phyloP scores from a whole-genome alignment of 1,284 basidiomycete species.

The Cryptococcus jaspeensis region DNA sequence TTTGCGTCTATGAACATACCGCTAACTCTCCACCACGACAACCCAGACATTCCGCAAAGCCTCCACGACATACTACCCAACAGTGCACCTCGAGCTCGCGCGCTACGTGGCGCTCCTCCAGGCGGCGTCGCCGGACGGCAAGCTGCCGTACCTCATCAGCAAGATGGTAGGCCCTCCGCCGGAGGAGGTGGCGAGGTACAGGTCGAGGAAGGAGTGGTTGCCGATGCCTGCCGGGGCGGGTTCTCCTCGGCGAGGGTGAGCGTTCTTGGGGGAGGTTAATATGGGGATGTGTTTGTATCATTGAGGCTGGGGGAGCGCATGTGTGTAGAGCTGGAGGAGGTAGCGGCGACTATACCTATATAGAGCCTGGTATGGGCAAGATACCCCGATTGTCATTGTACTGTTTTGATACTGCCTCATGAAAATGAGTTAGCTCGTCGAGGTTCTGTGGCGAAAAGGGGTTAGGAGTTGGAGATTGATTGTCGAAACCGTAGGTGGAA shows the following conservation, averaged over 20 bases:
- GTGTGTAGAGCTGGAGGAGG: no score
- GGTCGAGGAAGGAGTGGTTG: conserved; percentile 7
- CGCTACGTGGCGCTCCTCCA: conserved; percentile 70
- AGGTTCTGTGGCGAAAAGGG: no score
- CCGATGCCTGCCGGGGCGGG: conserved; percentile 4
- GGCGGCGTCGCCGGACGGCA: conserved; percentile 27
- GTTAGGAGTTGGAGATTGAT: neutral
- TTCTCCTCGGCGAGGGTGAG: no score
- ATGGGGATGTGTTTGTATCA: no score
- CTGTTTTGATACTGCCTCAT: neutral
- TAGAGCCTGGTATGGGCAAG: neutral
- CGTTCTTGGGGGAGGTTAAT: no score
- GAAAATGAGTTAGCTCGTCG: neutral
- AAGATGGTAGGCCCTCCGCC: conserved; percentile 47
- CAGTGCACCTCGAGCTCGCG: conserved; percentile 83
- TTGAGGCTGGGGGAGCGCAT: no score
- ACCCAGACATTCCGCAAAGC: conserved; percentile 84
- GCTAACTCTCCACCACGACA: neutral
- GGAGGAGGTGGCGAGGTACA: conserved; percentile 20
- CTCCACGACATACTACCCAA: conserved; percentile 86
- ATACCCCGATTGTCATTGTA: conserved; percentile 1
- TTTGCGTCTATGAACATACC: neutral
- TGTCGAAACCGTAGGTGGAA: neutral
- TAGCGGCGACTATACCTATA: neutral
- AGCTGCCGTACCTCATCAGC: conserved; percentile 45